Base-by-base conservation (phyloP, 106 monocot species). In the Narthecium ossifragum region DNA sequence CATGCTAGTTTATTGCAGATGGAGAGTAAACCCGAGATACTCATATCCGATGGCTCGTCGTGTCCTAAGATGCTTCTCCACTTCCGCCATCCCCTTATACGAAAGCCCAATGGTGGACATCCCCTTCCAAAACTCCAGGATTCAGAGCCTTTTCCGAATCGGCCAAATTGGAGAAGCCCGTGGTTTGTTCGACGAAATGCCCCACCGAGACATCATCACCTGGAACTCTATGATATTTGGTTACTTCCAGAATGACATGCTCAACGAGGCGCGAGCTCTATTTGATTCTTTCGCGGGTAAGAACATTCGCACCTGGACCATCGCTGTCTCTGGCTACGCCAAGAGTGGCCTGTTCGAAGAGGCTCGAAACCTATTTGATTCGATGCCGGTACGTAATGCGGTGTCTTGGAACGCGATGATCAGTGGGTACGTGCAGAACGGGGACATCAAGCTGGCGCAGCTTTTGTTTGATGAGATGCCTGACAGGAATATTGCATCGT, bases 381-480 rank as follows among this genome's bases (percentile, higher is more conserved):
- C 26, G 3, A 89, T 89, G 89, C 70, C 71, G 0, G 80, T 72
- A 25, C 54, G 72, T 34, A 84, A 78, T 38, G 50, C 59, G 0
- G 75, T 89, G 9, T 78, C 89, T 2, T 89, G 80, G 72, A 89
- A 83, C 31, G 80, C 79, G 11, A 80, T 89, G 84, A 71, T 89
- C 14, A 77, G 64, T 17, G 80, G 77, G 17, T 84, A 84, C 40
- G 63, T 59, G 28, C 77, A 74, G 36, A 78, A 74, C 28, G 78
- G 80, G 13, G 54, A 74, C 14, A 53, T 80, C 11, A 8, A 37
- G 1, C 21, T 23, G 2, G 89, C 88, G 0, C 40, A 71, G 5
- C 23, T 29, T 6, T 30, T 89, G 45, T 89, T 89, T 24, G 84
- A 89, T 17, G 46, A 36, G 34, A 84, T 84, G 80, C 77, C 75